These are phyloP conservation scores for Aspergillus coremiiformis DNA, from an alignment of 495 filamentous ascomycete genomes.

Conservation along the genomic window DNA sequence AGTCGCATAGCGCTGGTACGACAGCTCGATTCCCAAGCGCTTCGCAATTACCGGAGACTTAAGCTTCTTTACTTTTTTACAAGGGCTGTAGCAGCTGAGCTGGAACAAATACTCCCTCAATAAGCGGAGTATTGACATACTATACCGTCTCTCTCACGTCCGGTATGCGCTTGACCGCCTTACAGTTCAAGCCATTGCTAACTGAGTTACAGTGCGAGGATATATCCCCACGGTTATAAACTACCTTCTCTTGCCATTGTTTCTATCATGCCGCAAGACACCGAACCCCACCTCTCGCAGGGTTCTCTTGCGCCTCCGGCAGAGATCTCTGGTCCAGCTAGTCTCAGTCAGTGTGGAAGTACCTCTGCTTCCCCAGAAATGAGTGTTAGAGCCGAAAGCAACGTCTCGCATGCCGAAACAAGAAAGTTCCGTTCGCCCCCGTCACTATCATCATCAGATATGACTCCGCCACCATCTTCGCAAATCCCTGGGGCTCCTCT, in stretches of 20 bases:
- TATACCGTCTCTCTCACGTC: slow-evolving; percentile 1
- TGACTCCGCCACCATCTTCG: slow-evolving; percentile 72
- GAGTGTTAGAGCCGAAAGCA: slow-evolving; percentile 22
- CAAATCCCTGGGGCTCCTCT: slow-evolving; percentile 47
- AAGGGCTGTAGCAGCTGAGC: background rate
- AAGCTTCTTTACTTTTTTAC: background rate
- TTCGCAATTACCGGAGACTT: background rate
- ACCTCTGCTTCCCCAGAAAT: slow-evolving; percentile 39
- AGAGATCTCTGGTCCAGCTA: slow-evolving; percentile 34
- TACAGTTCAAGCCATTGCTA: slow-evolving; percentile 7
- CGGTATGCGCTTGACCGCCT: slow-evolving; percentile 28
- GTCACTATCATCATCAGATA: slow-evolving; percentile 38
- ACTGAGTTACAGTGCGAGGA: slow-evolving; percentile 19
- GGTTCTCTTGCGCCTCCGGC: slow-evolving; percentile 34
- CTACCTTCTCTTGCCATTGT: slow-evolving; percentile 2
- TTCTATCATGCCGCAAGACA: slow-evolving; percentile 33
- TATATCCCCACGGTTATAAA: slow-evolving; percentile 16
- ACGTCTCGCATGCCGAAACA: slow-evolving; percentile 27
- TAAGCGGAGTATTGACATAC: background rate
- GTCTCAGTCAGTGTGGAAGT: slow-evolving; percentile 28
- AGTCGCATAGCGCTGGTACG: background rate
- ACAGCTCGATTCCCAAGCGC: background rate
- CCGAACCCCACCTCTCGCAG: slow-evolving; percentile 23
- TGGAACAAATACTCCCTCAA: background rate
- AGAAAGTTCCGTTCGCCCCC: slow-evolving; percentile 32